Base-by-base conservation (phyloP, 2,329 filamentous ascomycete genomes). In the Fragosphaeria purpurea region DNA sequence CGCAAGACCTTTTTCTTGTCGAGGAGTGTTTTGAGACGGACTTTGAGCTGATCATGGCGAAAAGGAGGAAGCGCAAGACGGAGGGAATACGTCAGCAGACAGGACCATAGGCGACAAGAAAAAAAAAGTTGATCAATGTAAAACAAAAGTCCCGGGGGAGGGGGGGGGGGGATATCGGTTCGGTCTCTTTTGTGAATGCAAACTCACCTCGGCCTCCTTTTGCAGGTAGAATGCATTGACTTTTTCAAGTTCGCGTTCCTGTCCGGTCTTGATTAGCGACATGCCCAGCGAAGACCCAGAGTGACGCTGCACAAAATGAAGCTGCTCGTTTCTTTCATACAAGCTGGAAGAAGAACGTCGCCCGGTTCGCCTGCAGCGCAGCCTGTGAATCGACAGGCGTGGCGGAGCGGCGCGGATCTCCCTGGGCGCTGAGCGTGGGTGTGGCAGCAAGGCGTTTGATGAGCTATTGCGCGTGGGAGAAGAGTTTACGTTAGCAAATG, bases 231-330 rank as follows among this genome's bases (percentile, higher is more conserved):
- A 96, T 11, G 83, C 88, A 69, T 98, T 98, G 69, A 98, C 93
- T 67, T 97, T 98, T 68, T 97, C 93, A 50, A 98, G 80, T 68
- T 98, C 93, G 60, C 93, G 84, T 76, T 98, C 93, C 89, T 95
- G 65, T 54, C 57, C 52, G 41, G 50, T 53, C n/a, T 60, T 79
- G 55, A 77, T 70, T 51, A 53, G 48, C 55, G 58, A 54, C 46
- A 56, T 52, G 34, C 57, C 50, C 55, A 55, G 53, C 4, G n/a
- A n/a, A n/a, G n/a, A n/a, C n/a, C n/a, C n/a, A n/a, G n/a, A n/a
- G n/a, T n/a, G n/a, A n/a, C n/a, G n/a, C n/a, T n/a, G n/a, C n/a
- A n/a, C n/a, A n/a, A n/a, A n/a, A n/a, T n/a, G n/a, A n/a, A n/a
- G n/a, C n/a, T n/a, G n/a, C n/a, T n/a, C n/a, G n/a, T n/a, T n/a